These are phyloP conservation scores for Thielaviopsis ethacetica DNA, from an alignment of 2,329 filamentous ascomycete species.

Conservation along the genomic window DNA sequence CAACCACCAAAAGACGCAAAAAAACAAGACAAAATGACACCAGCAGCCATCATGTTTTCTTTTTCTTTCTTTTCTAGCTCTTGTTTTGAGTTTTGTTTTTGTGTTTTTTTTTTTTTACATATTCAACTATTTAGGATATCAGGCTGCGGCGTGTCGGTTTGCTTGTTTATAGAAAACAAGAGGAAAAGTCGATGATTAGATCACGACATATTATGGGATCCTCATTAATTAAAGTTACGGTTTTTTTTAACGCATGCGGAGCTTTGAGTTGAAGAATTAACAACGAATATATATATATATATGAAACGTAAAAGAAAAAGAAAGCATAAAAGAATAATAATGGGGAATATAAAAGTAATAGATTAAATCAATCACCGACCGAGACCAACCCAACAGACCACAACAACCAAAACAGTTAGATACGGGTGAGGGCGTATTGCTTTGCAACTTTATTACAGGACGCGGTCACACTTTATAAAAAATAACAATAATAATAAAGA, in stretches of 20 bases:
- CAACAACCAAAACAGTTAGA: neutral
- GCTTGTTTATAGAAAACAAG: neutral
- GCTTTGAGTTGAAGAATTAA: neutral
- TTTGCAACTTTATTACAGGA: too few species aligned
- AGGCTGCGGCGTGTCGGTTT: neutral
- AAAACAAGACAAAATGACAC: conserved; percentile 5
- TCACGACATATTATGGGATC: too few species aligned
- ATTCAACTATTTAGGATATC: neutral
- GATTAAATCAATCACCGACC: neutral
- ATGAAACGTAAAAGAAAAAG: neutral
- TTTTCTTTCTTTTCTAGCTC: neutral
- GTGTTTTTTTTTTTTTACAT: conserved; percentile 1
- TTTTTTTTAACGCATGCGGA: too few species aligned
- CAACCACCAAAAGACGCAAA: conserved; percentile 1
- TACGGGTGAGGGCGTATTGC: neutral
- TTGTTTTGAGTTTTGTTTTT: neutral
- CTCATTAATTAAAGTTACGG: too few species aligned
- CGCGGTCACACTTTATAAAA: neutral
- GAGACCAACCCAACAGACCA: neutral
- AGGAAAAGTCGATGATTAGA: too few species aligned
- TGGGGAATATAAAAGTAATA: neutral
- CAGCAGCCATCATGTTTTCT: neutral
- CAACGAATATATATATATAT: neutral
- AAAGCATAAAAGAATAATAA: neutral
- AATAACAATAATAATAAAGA: too few species aligned